Evolutionary conservation across 1,139 yeast genomes (phyloP).

Genomic region (Taphrina deformans): DNA sequence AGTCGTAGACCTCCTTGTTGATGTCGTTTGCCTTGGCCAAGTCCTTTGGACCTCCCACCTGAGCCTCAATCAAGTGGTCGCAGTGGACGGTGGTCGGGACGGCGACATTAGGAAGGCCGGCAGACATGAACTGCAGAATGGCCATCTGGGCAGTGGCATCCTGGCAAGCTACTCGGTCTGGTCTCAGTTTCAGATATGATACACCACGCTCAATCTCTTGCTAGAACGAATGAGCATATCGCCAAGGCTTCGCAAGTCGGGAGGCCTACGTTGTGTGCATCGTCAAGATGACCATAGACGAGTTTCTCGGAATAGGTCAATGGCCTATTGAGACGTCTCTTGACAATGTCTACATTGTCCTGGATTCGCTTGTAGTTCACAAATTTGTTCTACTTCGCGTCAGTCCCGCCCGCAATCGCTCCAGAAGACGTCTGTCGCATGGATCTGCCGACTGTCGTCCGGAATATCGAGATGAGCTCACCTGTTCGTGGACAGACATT

Average conservation of each 20-base stretch:
- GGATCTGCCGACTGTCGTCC: background rate
- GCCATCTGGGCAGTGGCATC: slow-evolving; percentile 99
- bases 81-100: slow-evolving; percentile 98
- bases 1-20: slow-evolving; percentile 96
- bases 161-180: slow-evolving; percentile 99
- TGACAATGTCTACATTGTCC: slow-evolving; percentile 85
- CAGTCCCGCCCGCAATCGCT: no score
- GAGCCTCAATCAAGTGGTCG: slow-evolving; percentile 98
- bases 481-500: slow-evolving; percentile 31
- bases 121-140: slow-evolving; percentile 95
- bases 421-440: no score
- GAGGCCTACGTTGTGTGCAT: slow-evolving; percentile 62
- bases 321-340: slow-evolving; percentile 85
- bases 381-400: slow-evolving; percentile 19
- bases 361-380: slow-evolving; percentile 40
- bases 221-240: slow-evolving; percentile 33
- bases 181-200: slow-evolving; percentile 93
- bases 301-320: slow-evolving; percentile 96
- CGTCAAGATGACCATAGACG: slow-evolving; percentile 92
- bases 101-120: slow-evolving; percentile 90
- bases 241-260: no score
- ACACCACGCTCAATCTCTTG: slow-evolving; percentile 96
- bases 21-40: slow-evolving; percentile 87
- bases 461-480: background rate
- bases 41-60: slow-evolving; percentile 89